Conservation (phyloP, 352 stramenopile genomes). For the Globisporangium mamillatum region DNA sequence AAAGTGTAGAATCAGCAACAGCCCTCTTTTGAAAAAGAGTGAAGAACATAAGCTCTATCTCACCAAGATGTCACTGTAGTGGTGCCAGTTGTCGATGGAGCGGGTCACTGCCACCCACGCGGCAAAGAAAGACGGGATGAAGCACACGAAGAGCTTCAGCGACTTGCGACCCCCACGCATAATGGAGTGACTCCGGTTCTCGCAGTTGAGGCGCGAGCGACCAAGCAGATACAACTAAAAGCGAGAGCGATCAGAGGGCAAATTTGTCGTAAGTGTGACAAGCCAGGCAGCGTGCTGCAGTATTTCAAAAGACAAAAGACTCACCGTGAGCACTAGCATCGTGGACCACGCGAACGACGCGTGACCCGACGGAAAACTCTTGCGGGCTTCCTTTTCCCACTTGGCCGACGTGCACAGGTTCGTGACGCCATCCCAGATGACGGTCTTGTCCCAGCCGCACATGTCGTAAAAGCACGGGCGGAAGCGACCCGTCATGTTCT, state of each 20-base stretch:
- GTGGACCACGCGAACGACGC: slow-evolving; percentile 68
- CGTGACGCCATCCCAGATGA: slow-evolving; percentile 62
- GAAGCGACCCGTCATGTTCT: slow-evolving; percentile 65
- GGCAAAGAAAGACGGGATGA: slow-evolving; percentile 52
- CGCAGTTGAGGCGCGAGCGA: slow-evolving; percentile 54
- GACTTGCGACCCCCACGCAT: slow-evolving; percentile 53
- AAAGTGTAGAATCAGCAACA: not conserved
- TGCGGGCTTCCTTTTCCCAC: slow-evolving; percentile 58
- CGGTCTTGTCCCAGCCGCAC: slow-evolving; percentile 62
- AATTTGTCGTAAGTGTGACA: not conserved
- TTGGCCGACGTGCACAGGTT: slow-evolving; percentile 51
- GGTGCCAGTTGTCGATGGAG: slow-evolving; percentile 84
- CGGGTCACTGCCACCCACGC: slow-evolving; percentile 72
- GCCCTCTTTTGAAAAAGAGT: not conserved
- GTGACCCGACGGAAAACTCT: slow-evolving; percentile 77
- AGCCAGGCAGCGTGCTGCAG: not conserved
- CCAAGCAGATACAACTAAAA: slow-evolving; percentile 68
- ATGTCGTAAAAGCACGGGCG: slow-evolving; percentile 76
- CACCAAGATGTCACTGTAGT: slow-evolving; percentile 80
- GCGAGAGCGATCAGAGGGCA: slow-evolving; percentile 6
- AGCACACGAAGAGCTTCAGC: slow-evolving; percentile 68
- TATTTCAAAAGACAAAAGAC: not conserved
- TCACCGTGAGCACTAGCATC: slow-evolving; percentile 71
- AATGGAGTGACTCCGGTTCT: slow-evolving; percentile 44
- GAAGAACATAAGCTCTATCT: slow-evolving; percentile 1